Evolutionary conservation across 768 basidiomycete genomes (phyloP).

Genomic region (Dendrothele bispora): DNA sequence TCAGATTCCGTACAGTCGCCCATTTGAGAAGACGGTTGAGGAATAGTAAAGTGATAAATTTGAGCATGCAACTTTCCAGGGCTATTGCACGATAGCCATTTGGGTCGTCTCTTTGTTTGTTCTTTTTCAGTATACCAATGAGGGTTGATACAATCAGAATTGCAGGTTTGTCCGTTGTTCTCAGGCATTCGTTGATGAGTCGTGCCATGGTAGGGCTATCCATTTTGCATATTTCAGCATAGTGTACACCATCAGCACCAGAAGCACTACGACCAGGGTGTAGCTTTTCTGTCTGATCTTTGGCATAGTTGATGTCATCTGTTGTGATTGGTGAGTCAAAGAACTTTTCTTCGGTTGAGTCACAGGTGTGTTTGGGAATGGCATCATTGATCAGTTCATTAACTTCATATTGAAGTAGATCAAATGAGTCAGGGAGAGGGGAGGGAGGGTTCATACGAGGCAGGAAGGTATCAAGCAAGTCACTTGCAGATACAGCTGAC

Average conservation of each 20-base stretch:
- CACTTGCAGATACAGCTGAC: neutral
- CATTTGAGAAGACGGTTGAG: constrained; percentile 16
- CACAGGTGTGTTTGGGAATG: constrained; percentile 6
- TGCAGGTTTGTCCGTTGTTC: neutral
- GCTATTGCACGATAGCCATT: constrained; percentile 23
- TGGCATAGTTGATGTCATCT: constrained; percentile 3
- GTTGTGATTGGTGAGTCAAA: constrained; percentile 8
- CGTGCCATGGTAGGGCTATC: constrained; percentile 1
- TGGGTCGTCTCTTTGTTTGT: constrained; percentile 8
- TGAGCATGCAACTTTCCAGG: constrained; percentile 24
- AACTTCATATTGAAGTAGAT: neutral
- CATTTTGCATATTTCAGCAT: constrained; percentile 8
- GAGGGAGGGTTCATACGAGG: constrained; percentile 7
- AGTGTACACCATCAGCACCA: constrained; percentile 6
- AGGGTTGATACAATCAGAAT: constrained; percentile 9
- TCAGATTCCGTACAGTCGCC: no score
- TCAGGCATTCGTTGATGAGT: constrained; percentile 11
- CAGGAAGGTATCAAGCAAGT: constrained; percentile 6
- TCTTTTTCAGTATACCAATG: constrained; percentile 15
- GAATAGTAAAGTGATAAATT: constrained; percentile 21
- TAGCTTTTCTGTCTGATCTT: neutral
- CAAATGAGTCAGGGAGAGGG: neutral
- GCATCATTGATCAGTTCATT: neutral
- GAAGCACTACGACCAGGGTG: constrained; percentile 3
- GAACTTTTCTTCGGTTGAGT: constrained; percentile 7